Conservation (phyloP, 2,329 filamentous ascomycete genomes). For the Trichoderma semiorbis region DNA sequence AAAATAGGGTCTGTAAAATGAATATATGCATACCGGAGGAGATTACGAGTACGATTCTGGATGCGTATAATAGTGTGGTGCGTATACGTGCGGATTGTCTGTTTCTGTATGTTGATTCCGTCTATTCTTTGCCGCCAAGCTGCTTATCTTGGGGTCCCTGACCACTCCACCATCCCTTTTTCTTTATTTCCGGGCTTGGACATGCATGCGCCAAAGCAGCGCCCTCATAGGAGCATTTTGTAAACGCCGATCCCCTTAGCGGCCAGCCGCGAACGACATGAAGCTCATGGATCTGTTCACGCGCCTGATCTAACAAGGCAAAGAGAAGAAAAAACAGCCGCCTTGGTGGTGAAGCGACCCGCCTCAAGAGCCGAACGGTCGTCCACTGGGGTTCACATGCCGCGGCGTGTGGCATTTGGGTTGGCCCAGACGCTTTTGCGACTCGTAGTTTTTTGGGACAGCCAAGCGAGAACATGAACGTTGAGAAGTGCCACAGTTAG, state of each 20-base stretch:
- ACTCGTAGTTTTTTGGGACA: not conserved
- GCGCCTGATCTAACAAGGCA: not conserved
- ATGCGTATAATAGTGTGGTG: not conserved
- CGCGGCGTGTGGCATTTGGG: constrained; percentile 7
- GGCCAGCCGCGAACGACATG: not conserved
- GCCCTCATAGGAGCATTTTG: not conserved
- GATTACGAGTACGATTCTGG: not conserved
- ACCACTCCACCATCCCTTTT: not conserved
- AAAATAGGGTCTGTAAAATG: not conserved
- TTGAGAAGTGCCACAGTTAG: not conserved
- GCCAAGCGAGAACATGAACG: not conserved
- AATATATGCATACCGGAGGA: not conserved
- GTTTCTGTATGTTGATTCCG: not conserved
- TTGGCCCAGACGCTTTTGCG: constrained; percentile 4
- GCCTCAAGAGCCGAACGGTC: not conserved
- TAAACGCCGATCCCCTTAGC: not conserved
- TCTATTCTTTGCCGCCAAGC: not conserved
- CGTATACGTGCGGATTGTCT: not conserved
- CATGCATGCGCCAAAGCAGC: constrained; percentile 4
- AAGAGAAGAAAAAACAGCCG: not conserved
- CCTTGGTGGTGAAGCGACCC: not conserved
- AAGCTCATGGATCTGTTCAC: not conserved
- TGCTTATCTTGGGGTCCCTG: not conserved
- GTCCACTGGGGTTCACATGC: constrained; percentile 4
- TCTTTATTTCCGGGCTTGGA: not conserved